A percentile compares a stretch with the other conserved stretches of the same genome.
Conservation (phyloP, 176 grass and related monocot species). For the Phoenix dactylifera region DNA sequence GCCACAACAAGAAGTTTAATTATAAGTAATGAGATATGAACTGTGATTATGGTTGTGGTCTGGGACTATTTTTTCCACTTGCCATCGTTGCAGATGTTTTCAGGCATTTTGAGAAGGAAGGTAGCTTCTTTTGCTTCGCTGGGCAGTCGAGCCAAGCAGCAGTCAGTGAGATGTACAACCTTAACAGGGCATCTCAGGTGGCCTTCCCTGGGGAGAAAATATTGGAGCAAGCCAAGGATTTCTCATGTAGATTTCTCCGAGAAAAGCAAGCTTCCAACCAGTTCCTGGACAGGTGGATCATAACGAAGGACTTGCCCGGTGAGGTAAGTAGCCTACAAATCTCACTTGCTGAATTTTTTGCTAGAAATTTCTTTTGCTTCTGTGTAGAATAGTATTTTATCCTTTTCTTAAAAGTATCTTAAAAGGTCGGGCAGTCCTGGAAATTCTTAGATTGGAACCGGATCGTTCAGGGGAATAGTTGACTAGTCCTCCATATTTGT, state of each 20-base stretch:
- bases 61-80: too few relatives aligned
- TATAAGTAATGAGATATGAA: too few relatives aligned
- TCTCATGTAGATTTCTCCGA: constrained; percentile 38
- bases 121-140: constrained; percentile 67
- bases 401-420: too few relatives aligned
- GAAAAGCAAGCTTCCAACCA: constrained; percentile 23
- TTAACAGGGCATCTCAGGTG: constrained; percentile 59
- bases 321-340: constrained; percentile 31
- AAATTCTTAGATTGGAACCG: too few relatives aligned
- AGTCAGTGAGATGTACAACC: constrained; percentile 88
- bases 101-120: constrained; percentile 77
- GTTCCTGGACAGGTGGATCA: constrained; percentile 60
- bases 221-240: constrained; percentile 32
- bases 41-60: too few relatives aligned
- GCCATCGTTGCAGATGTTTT: constrained; percentile 43
- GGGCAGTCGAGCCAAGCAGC: constrained; percentile 92
- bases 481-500: too few relatives aligned
- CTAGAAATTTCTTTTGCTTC: too few relatives aligned
- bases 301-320: constrained; percentile 53
- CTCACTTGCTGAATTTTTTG: too few relatives aligned
- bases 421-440: too few relatives aligned
- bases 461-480: too few relatives aligned
- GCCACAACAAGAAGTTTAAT: too few relatives aligned
- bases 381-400: too few relatives aligned
- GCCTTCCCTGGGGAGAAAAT: constrained; percentile 44